Conservation (phyloP, 306 rosid genomes). For the Cicer bijugum region DNA sequence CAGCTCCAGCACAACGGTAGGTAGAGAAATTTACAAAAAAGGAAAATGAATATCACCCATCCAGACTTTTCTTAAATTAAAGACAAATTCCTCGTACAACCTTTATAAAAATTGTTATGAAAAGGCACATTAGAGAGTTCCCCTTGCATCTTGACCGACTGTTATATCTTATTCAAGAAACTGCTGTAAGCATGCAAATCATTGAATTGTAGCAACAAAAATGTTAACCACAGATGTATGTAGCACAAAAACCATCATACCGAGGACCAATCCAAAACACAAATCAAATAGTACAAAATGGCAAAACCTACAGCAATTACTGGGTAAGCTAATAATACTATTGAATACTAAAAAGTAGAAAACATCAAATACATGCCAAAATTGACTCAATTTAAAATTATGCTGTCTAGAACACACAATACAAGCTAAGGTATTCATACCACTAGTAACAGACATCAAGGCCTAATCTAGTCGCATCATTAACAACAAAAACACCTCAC, state of each 20-base stretch:
- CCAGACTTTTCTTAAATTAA: conserved; percentile 3
- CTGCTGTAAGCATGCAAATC: conserved; percentile 25
- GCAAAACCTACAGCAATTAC: conserved; percentile 63
- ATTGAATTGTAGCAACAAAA: conserved; percentile 24
- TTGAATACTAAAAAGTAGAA: conserved; percentile 32
- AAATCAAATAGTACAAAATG: conserved; percentile 8
- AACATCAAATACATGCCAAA: conserved; percentile 12
- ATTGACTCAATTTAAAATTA: not conserved
- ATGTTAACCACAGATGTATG: not conserved
- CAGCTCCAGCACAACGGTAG: conserved; percentile 62
- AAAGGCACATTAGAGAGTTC: conserved; percentile 32
- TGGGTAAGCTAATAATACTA: conserved; percentile 76
- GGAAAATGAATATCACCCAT: conserved; percentile 23
- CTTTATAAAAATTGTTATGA: not conserved
- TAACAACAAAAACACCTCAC: conserved; percentile 69
- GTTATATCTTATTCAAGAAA: conserved; percentile 23
- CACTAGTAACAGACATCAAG: conserved; percentile 88
- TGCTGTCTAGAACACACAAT: conserved; percentile 25
- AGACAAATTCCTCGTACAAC: not conserved
- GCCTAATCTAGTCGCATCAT: conserved; percentile 89
- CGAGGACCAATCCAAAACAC: conserved; percentile 5
- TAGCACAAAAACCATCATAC: conserved; percentile 29
- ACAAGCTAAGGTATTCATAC: conserved; percentile 51
- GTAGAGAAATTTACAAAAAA: conserved; percentile 20
- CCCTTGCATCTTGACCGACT: conserved; percentile 29